A percentile compares a stretch with the other conserved stretches of the same genome.
Evolutionary conservation across 2,329 filamentous ascomycete genomes (phyloP).

Genomic region (Pseudogymnoascus sp.): DNA sequence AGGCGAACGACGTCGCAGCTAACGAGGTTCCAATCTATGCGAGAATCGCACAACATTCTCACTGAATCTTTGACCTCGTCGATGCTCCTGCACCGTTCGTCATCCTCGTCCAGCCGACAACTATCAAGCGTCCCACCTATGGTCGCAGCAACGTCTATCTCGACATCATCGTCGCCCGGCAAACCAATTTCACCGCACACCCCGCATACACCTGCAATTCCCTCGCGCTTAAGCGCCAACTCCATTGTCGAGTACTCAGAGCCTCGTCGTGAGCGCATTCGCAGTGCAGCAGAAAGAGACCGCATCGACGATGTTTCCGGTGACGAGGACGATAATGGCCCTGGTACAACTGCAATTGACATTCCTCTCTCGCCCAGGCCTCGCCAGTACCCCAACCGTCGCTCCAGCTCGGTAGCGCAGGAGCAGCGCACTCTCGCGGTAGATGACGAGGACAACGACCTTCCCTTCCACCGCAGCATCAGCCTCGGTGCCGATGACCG

Average conservation of each 20-base stretch:
- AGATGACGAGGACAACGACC: conserved; percentile 53
- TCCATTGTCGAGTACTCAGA: conserved; percentile 65
- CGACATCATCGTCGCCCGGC: conserved; percentile 79
- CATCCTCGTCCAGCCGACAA: conserved; percentile 61
- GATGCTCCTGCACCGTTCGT: conserved; percentile 74
- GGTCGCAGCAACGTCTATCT: conserved; percentile 65
- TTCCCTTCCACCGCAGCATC: conserved; percentile 58
- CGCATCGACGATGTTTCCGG: conserved; percentile 21
- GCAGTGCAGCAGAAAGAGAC: conserved; percentile 18
- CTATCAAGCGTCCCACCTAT: conserved; percentile 58
- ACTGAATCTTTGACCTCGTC: conserved; percentile 94
- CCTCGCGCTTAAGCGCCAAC: conserved; percentile 86
- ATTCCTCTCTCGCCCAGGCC: conserved; percentile 65
- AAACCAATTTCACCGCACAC: conserved; percentile 87
- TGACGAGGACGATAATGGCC: conserved; percentile 32
- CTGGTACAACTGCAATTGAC: conserved; percentile 61
- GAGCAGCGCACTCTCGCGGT: conserved; percentile 48
- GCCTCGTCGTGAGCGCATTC: conserved; percentile 20
- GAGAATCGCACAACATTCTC: conserved; percentile 78
- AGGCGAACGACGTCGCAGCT: conserved; percentile 73
- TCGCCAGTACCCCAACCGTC: conserved; percentile 45
- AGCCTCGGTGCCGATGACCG: conserved; percentile 61
- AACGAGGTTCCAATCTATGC: conserved; percentile 80
- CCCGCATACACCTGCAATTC: conserved; percentile 87
- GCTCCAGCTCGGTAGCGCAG: conserved; percentile 65